These are phyloP conservation scores for Pichia nakasei DNA, from an alignment of 805 yeast genomes.

Conservation along the genomic window DNA sequence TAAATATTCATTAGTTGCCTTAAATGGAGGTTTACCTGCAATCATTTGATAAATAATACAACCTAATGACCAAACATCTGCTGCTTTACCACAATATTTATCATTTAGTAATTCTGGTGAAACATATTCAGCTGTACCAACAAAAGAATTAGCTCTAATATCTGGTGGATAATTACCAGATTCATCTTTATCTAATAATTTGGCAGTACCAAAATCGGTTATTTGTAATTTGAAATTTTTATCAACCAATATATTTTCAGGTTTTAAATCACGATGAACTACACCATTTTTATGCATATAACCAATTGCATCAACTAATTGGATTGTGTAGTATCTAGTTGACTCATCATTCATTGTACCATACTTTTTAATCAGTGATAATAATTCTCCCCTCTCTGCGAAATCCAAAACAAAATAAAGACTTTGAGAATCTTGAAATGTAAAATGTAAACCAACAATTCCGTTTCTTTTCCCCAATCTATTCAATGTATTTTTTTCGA, in stretches of 20 bases:
- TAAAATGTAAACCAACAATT: conserved; percentile 59
- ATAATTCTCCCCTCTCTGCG: conserved; percentile 72
- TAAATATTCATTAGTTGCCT: conserved; percentile 72
- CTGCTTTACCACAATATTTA: conserved; percentile 55
- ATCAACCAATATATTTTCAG: conserved; percentile 69
- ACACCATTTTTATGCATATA: conserved; percentile 71
- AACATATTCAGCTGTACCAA: conserved; percentile 80
- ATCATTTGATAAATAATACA: conserved; percentile 55
- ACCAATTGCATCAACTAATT: conserved; percentile 61
- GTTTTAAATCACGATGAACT: conserved; percentile 75
- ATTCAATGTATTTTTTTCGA: conserved; percentile 73
- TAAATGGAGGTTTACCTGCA: conserved; percentile 69
- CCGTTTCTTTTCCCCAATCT: conserved; percentile 49
- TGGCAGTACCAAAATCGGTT: conserved; percentile 84
- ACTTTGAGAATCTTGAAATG: conserved; percentile 70
- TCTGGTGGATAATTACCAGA: conserved; percentile 55
- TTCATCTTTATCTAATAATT: conserved; percentile 47
- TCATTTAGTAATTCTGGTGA: conserved; percentile 73
- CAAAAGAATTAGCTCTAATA: conserved; percentile 69
- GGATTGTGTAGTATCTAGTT: conserved; percentile 61
- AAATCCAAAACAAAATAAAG: conserved; percentile 69
- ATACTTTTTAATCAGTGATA: conserved; percentile 55
- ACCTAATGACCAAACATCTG: conserved; percentile 56
- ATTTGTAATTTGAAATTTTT: conserved; percentile 51
- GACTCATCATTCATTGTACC: conserved; percentile 68